Conservation (phyloP, 2,329 filamentous ascomycete genomes). For the Exophiala sp. region DNA sequence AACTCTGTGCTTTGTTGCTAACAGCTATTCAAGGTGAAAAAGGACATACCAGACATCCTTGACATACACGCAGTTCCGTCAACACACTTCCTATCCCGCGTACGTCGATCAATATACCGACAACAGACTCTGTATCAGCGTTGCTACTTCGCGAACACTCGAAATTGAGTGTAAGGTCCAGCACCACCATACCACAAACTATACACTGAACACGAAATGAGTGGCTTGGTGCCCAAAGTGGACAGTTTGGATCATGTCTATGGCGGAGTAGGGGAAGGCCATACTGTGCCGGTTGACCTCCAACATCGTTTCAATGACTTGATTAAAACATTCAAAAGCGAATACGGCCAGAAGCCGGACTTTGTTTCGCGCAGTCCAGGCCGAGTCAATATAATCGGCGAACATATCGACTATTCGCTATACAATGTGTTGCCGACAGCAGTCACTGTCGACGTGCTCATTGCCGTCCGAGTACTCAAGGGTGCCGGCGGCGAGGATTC, state of each 20-base stretch:
- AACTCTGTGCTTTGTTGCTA: no score
- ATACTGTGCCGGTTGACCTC: conserved; percentile 65
- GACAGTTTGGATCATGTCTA: conserved; percentile 27
- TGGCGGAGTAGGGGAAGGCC: conserved; percentile 49
- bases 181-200: no score
- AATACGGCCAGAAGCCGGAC: conserved; percentile 64
- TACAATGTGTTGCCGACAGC: conserved; percentile 96
- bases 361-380: conserved; percentile 89
- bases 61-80: no score
- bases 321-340: conserved; percentile 61
- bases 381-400: conserved; percentile 95
- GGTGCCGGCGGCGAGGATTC: conserved; percentile 47
- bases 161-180: no score
- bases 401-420: conserved; percentile 98
- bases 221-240: conserved; percentile 22
- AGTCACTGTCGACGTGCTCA: conserved; percentile 80
- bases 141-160: no score
- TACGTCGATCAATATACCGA: no score
- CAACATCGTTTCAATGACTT: conserved; percentile 69
- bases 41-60: no score
- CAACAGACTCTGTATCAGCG: no score
- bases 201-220: conserved; percentile 11
- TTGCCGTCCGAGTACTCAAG: conserved; percentile 62
- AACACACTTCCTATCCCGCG: no score
- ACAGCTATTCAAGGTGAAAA: no score